Conservation (phyloP, 495 filamentous ascomycete genomes). For the Xylaria acuta region DNA sequence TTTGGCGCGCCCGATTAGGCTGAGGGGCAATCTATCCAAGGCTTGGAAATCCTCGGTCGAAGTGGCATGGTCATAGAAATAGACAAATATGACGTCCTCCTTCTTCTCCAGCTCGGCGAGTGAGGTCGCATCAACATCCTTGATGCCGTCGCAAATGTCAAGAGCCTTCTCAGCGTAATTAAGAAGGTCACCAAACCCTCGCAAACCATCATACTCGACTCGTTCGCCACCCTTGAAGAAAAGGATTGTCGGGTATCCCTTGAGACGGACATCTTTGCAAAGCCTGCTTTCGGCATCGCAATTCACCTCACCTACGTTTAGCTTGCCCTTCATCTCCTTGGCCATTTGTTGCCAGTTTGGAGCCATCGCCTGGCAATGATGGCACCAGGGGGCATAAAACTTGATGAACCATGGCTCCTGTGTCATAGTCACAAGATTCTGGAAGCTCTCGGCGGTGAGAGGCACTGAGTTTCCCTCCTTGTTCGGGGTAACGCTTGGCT, state of each 20-base stretch:
- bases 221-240: slow-evolving; percentile 93
- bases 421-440: slow-evolving; percentile 81
- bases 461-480: slow-evolving; percentile 73
- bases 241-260: slow-evolving; percentile 84
- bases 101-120: slow-evolving; percentile 89
- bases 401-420: slow-evolving; percentile 98
- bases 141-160: slow-evolving; percentile 75
- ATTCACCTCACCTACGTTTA: slow-evolving; percentile 96
- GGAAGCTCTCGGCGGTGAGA: slow-evolving; percentile 85
- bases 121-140: slow-evolving; percentile 74
- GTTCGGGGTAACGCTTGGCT: slow-evolving; percentile 67
- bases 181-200: slow-evolving; percentile 89
- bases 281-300: slow-evolving; percentile 83
- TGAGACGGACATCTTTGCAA: slow-evolving; percentile 85
- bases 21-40: slow-evolving; percentile 82
- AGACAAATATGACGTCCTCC: slow-evolving; percentile 94
- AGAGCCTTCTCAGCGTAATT: slow-evolving; percentile 86
- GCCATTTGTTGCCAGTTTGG: slow-evolving; percentile 90
- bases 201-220: slow-evolving; percentile 90
- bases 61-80: slow-evolving; percentile 96
- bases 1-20: slow-evolving; percentile 87
- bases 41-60: slow-evolving; percentile 89
- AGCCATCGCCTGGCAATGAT: slow-evolving; percentile 90
- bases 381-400: slow-evolving; percentile 97
- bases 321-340: slow-evolving; percentile 81